Base-by-base conservation (phyloP, 805 yeast species). In the Metschnikowia noctiluminum region DNA sequence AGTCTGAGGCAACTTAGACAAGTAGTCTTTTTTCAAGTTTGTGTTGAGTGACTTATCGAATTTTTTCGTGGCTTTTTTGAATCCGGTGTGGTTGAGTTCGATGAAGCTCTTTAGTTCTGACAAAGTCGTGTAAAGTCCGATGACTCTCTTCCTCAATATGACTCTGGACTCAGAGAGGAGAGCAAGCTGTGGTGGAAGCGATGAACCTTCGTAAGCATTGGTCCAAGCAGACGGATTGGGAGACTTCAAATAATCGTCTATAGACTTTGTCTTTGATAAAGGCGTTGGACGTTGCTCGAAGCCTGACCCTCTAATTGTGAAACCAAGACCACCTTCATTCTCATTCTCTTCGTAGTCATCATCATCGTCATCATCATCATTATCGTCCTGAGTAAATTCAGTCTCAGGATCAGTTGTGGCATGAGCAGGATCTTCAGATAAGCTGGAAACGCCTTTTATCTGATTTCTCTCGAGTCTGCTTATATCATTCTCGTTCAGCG, bases 61-160 rank as follows among this genome's bases (percentile, higher is more conserved):
- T 56, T 78, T 78, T 55, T 78, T 78, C 51, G 74, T 65, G 9
- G 80, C 81, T 51, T 78, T 78, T 48, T 74, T 72, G 63, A 78
- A 77, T 12, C 81, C 82, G 16, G 80, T 77, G 44, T 71, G 71
- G 59, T 78, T 78, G 54, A 78, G 68, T 51, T 78, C 82, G 41
- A 78, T 68, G 53, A 61, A 78, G 7, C 81, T 74, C 52, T 78
- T 76, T 52, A 78, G 68, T 52, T 78, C 80, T 4, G 78, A 71
- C 34, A 77, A 56, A 4, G 76, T 70, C 14, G 79, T 71, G 58
- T 63, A 78, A 38, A 70, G 62, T 10, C 69, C 73, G 44, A 74
- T 76, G 41, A 74, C 67, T 38, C 78, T 61, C 54, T 76, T 78
- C 43, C 79, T 68, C 49, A 77, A 71, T 10, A 71, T 64, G 8